Evolutionary conservation across 2,329 filamentous ascomycete genomes (phyloP).

Genomic region (Capronia epimyces): DNA sequence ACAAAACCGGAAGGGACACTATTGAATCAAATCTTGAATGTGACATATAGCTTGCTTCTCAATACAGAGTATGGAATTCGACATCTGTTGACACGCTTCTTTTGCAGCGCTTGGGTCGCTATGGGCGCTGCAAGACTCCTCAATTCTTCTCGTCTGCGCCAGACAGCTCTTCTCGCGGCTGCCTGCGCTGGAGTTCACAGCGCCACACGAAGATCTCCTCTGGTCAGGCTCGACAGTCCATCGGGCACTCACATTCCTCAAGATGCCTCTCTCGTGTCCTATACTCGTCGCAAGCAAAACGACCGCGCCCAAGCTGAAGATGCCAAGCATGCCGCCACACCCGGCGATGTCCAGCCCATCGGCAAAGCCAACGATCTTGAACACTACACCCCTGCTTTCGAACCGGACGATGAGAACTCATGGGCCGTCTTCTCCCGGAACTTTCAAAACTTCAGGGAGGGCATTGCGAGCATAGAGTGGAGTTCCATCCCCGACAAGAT

Average conservation of each 20-base stretch:
- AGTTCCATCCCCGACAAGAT: constrained; percentile 49
- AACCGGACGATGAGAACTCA: constrained; percentile 35
- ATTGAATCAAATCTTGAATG: neutral
- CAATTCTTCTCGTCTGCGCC: constrained; percentile 9
- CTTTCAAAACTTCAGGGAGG: constrained; percentile 38
- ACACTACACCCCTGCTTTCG: constrained; percentile 20
- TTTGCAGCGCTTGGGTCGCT: constrained; percentile 24
- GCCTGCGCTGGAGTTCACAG: constrained; percentile 18
- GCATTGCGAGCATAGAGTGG: constrained; percentile 41
- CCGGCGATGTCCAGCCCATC: constrained; percentile 19
- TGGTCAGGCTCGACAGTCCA: constrained; percentile 22
- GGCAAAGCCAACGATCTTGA: constrained; percentile 19
- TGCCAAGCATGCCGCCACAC: constrained; percentile 11
- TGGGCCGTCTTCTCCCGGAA: constrained; percentile 50
- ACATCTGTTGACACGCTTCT: constrained; percentile 11
- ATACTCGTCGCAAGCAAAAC: constrained; percentile 15
- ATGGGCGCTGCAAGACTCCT: constrained; percentile 28
- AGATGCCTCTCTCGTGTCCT: constrained; percentile 14
- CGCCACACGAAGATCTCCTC: constrained; percentile 5
- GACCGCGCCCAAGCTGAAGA: constrained; percentile 12
- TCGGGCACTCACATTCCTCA: constrained; percentile 5
- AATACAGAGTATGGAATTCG: constrained; percentile 10
- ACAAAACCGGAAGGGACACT: no score
- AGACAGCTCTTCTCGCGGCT: constrained; percentile 19
- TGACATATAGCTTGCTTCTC: neutral